A percentile compares a stretch with the other conserved stretches of the same genome.
phyloP scores from a whole-genome alignment of 2,329 filamentous ascomycete genomes.

The Stromatinia cepivora region DNA sequence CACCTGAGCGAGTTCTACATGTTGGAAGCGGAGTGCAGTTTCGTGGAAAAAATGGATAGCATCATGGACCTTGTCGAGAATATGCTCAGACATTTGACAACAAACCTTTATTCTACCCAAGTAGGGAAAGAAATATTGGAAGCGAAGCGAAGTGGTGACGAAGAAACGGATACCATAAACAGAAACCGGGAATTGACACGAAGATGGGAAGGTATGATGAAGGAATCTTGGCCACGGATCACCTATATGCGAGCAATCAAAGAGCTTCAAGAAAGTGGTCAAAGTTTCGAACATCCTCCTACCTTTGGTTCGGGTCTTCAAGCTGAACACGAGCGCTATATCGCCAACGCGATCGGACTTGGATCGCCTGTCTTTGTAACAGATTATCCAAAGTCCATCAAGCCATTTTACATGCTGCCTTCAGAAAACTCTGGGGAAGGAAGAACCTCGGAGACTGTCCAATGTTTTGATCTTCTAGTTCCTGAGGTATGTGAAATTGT shows the following conservation, averaged over 20 bases:
- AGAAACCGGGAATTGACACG: conserved; percentile 51
- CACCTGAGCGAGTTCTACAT: conserved; percentile 99
- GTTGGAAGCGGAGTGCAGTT: conserved; percentile 89
- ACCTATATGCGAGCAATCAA: conserved; percentile 79
- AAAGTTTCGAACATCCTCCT: conserved; percentile 66
- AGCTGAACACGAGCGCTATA: conserved; percentile 88
- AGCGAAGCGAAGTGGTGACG: conserved; percentile 23
- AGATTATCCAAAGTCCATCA: conserved; percentile 83
- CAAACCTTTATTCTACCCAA: conserved; percentile 46
- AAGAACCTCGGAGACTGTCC: conserved; percentile 51
- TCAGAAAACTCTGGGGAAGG: conserved; percentile 40
- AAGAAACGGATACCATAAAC: conserved; percentile 8
- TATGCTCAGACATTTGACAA: conserved; percentile 63
- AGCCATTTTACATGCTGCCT: conserved; percentile 87
- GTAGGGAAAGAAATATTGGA: conserved; percentile 54
- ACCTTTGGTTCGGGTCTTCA: conserved; percentile 74
- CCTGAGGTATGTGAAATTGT: conserved; percentile 68
- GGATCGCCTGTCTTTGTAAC: conserved; percentile 80
- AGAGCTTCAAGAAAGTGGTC: conserved; percentile 59
- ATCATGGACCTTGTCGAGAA: conserved; percentile 81
- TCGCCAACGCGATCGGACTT: conserved; percentile 63
- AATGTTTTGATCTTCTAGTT: conserved; percentile 71
- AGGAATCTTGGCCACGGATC: conserved; percentile 70
- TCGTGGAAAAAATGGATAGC: conserved; percentile 65
- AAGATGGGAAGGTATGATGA: conserved; percentile 71